Evolutionary conservation across 2,329 filamentous ascomycete species (phyloP).

Genomic region (Neofusicoccum sp.): DNA sequence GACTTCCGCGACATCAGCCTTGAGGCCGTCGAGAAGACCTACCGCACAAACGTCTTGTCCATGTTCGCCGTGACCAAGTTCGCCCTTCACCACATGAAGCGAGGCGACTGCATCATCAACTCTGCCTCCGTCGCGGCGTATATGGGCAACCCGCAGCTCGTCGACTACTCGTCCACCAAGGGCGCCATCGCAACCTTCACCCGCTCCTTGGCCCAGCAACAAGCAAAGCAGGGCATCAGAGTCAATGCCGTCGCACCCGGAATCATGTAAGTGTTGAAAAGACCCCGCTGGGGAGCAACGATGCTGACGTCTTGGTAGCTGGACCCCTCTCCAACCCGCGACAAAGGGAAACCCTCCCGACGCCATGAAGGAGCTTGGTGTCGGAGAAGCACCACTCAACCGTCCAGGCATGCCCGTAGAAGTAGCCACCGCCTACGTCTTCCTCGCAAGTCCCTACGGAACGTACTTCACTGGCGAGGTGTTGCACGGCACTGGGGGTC

Average conservation of each 20-base stretch:
- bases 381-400: slow-evolving; percentile 25
- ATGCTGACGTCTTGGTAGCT: slow-evolving; percentile 21
- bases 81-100: slow-evolving; percentile 20
- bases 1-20: slow-evolving; percentile 56
- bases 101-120: slow-evolving; percentile 53
- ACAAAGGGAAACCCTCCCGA: slow-evolving; percentile 38
- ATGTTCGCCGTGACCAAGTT: slow-evolving; percentile 18
- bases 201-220: slow-evolving; percentile 51
- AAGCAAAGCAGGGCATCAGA: slow-evolving; percentile 57
- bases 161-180: slow-evolving; percentile 60
- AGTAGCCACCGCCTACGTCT: slow-evolving; percentile 29
- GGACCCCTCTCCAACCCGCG: slow-evolving; percentile 43
- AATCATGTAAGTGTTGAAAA: slow-evolving; percentile 22
- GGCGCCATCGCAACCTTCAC: slow-evolving; percentile 59
- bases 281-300: neutral
- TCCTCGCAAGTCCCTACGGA: slow-evolving; percentile 28
- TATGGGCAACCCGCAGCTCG: slow-evolving; percentile 43
- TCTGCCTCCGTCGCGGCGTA: slow-evolving; percentile 55
- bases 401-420: slow-evolving; percentile 33
- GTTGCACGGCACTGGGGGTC: slow-evolving; percentile 26
- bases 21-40: slow-evolving; percentile 55
- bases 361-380: slow-evolving; percentile 25
- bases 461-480: slow-evolving; percentile 28
- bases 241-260: slow-evolving; percentile 44
- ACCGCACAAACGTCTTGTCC: slow-evolving; percentile 36